Base-by-base conservation (phyloP, 2,329 filamentous ascomycete genomes). In the Anthostomella pinea region DNA sequence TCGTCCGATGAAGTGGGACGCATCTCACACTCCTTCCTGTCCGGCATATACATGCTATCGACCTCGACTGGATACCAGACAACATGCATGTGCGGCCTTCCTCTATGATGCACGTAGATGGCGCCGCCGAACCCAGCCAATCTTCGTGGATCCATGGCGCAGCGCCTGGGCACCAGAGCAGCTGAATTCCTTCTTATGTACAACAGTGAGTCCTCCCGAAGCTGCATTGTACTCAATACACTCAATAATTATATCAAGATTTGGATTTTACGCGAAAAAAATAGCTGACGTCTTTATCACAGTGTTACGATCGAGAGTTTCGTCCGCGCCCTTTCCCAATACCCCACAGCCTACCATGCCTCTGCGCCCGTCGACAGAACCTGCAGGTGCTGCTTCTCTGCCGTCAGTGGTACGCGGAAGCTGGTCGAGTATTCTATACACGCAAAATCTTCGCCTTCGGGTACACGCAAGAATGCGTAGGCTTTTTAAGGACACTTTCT, bases 321-420 rank as follows among this genome's bases (percentile, higher is more conserved):
- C 29, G 38, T 20, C 20, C 26, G 20, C 18, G 11, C 4, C 21
- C 36, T 3, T 5, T n/a, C 2, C 41, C 35, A 2, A 13, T 8
- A 4, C 9, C 32, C 13, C 21, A 32, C 11, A 36, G 37, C 18
- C 20, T 48, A 20, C 43, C 39, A 16, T 51, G 48, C 29, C 29
- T 46, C 4, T 52, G 45, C 26, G 43, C 41, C 6, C 32, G 49
- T 9, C 35, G 41, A 6, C 11, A 11, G 6, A 19, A 39, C 6
- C 30, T 49, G 11, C 22, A 35, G 22, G 30, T 31, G 5, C 24
- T 47, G 17, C 38, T 49, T 7, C 41, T 45, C 15, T 46, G 49
- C 25, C 39, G 31, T 21, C 5, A 13, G 17, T 52, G 44, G 44
- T 42, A 52, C 39, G 44, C 34, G 9, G 44, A 46, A 29, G 44